Evolutionary conservation across 495 filamentous ascomycete genomes (phyloP).

Genomic region (Penicilliopsis zonata): DNA sequence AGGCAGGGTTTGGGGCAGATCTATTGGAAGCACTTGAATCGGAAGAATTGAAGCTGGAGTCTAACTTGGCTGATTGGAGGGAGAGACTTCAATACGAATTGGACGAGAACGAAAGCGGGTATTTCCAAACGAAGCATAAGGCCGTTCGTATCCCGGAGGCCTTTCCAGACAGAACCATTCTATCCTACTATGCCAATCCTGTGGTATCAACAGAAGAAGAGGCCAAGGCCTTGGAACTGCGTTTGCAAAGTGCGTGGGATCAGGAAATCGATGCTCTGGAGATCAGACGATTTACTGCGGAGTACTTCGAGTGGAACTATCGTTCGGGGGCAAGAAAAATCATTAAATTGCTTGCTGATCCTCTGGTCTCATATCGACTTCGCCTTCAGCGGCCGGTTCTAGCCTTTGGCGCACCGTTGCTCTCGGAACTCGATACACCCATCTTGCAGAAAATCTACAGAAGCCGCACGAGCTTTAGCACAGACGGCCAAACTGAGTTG

Average conservation of each 20-base stretch:
- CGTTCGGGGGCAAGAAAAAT: constrained; percentile 72
- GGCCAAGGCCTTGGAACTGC: constrained; percentile 40
- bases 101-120: constrained; percentile 70
- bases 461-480: constrained; percentile 54
- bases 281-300: constrained; percentile 58
- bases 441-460: constrained; percentile 47
- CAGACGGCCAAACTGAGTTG: constrained; percentile 63
- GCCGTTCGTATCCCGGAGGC: constrained; percentile 61
- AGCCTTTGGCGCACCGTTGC: constrained; percentile 9
- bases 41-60: constrained; percentile 32
- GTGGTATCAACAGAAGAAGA: constrained; percentile 55
- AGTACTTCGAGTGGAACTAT: constrained; percentile 79
- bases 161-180: constrained; percentile 69
- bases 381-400: constrained; percentile 20
- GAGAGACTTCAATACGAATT: constrained; percentile 63
- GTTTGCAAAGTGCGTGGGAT: constrained; percentile 46
- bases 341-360: constrained; percentile 68
- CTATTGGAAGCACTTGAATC: constrained; percentile 48
- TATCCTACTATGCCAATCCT: constrained; percentile 79
- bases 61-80: constrained; percentile 54
- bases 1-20: constrained; percentile 74
- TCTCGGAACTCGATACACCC: constrained; percentile 23
- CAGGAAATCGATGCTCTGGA: constrained; percentile 50
- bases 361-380: constrained; percentile 57
- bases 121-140: constrained; percentile 65